These are phyloP conservation scores for Gossypium bickii DNA, from an alignment of 345 rosid genomes.

Conservation along the genomic window DNA sequence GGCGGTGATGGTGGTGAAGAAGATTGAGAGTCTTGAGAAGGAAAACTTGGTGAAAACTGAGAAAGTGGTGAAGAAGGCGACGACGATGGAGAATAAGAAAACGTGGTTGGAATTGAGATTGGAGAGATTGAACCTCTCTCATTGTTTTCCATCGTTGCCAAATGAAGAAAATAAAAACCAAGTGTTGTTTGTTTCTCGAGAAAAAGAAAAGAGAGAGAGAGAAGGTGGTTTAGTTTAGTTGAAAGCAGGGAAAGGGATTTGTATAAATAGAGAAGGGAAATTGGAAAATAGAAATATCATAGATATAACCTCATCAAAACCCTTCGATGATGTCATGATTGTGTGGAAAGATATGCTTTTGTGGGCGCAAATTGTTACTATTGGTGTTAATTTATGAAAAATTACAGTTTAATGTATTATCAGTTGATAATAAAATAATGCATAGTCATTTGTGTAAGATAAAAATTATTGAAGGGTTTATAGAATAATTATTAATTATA, in stretches of 20 bases:
- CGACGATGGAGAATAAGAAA: conserved; percentile 19
- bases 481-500: too few species aligned
- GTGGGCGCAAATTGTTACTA: too few species aligned
- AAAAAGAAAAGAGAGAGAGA: background rate
- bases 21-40: conserved; percentile 8
- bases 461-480: too few species aligned
- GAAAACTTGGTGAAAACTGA: conserved; percentile 8
- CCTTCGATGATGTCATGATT: background rate
- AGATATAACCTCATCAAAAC: background rate
- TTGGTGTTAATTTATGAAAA: too few species aligned
- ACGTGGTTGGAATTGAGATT: conserved; percentile 7
- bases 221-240: background rate
- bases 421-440: too few species aligned
- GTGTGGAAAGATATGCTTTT: background rate
- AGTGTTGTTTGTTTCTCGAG: too few species aligned
- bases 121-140: conserved; percentile 18
- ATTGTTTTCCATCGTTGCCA: conserved; percentile 18
- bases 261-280: background rate
- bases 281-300: background rate
- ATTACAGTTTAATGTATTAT: too few species aligned
- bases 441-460: too few species aligned
- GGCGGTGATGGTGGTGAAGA: conserved; percentile 4
- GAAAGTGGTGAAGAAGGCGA: conserved; percentile 22
- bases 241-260: background rate
- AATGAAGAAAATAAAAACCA: background rate